Evolutionary conservation across 2,329 filamentous ascomycete genomes (phyloP).

Genomic region (Rasamsonia emersonii): DNA sequence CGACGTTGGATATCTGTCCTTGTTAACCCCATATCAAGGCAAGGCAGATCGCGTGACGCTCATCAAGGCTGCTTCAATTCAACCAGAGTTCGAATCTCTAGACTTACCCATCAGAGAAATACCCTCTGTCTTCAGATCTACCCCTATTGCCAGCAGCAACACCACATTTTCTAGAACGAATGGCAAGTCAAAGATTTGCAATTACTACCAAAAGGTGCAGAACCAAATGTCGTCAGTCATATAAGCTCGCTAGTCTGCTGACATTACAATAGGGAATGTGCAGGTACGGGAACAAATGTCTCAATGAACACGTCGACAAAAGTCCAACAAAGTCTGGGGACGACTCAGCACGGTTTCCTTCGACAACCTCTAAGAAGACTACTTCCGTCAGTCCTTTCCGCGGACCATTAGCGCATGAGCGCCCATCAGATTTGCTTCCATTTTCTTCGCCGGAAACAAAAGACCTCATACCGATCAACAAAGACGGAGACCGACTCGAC

Average conservation of each 20-base stretch:
- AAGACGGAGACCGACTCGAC: slow-evolving; percentile 40
- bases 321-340: slow-evolving; percentile 12
- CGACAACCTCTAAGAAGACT: neutral
- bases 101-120: slow-evolving; percentile 45
- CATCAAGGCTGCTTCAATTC: slow-evolving; percentile 43
- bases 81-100: slow-evolving; percentile 45
- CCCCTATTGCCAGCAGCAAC: slow-evolving; percentile 19
- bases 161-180: neutral
- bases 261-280: slow-evolving; percentile 21
- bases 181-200: slow-evolving; percentile 16
- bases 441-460: slow-evolving; percentile 11
- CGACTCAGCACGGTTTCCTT: slow-evolving; percentile 6
- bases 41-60: slow-evolving; percentile 47
- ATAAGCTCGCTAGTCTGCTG: neutral
- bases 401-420: no score
- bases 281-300: slow-evolving; percentile 22
- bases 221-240: neutral
- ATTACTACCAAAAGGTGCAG: slow-evolving; percentile 28
- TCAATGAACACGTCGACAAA: slow-evolving; percentile 22
- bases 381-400: neutral
- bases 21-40: slow-evolving; percentile 46
- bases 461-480: slow-evolving; percentile 40
- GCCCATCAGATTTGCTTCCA: no score
- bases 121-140: slow-evolving; percentile 44
- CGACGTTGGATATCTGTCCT: slow-evolving; percentile 49